Evolutionary conservation across 352 stramenopile species (phyloP).

Genomic region (Phytophthora cajani): DNA sequence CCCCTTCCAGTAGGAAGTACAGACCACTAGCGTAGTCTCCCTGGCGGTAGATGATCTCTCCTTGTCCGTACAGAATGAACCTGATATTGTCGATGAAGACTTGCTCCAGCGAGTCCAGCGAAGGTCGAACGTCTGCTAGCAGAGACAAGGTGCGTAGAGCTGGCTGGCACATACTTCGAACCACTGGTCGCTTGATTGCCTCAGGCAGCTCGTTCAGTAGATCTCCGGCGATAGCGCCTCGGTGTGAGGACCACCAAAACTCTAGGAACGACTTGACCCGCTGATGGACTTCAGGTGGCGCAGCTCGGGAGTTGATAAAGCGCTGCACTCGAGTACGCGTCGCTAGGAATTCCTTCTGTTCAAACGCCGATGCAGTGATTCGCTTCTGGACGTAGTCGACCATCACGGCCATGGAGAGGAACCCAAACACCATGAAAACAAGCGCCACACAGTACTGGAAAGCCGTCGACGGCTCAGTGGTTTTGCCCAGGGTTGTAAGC

Average conservation of each 20-base stretch:
- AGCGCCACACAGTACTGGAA: constrained; percentile 44
- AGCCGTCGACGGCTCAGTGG: constrained; percentile 40
- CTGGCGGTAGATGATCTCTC: constrained; percentile 68
- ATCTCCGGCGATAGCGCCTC: constrained; percentile 54
- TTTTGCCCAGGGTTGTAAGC: constrained; percentile 54
- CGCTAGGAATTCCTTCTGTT: constrained; percentile 71
- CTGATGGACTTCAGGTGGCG: constrained; percentile 49
- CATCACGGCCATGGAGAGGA: constrained; percentile 43
- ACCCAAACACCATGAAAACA: constrained; percentile 53
- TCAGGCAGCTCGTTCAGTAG: constrained; percentile 62
- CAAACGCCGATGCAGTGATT: constrained; percentile 53
- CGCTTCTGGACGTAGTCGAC: constrained; percentile 58
- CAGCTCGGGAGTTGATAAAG: constrained; percentile 59
- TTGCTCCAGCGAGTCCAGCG: constrained; percentile 43
- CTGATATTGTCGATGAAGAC: constrained; percentile 58
- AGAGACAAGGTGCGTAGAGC: constrained; percentile 54
- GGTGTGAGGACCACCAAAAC: constrained; percentile 75
- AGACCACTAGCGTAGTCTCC: constrained; percentile 67
- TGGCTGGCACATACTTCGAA: constrained; percentile 56
- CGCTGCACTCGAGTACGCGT: constrained; percentile 57
- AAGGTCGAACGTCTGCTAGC: constrained; percentile 43
- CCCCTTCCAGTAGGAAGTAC: constrained; percentile 66
- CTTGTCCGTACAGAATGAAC: constrained; percentile 69
- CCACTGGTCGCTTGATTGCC: constrained; percentile 57
- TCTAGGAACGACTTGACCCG: constrained; percentile 69